A percentile compares a stretch with the other conserved stretches of the same genome.
phyloP scores from a whole-genome alignment of 495 filamentous ascomycete species.

The Aspergillus incahuasiensis region DNA sequence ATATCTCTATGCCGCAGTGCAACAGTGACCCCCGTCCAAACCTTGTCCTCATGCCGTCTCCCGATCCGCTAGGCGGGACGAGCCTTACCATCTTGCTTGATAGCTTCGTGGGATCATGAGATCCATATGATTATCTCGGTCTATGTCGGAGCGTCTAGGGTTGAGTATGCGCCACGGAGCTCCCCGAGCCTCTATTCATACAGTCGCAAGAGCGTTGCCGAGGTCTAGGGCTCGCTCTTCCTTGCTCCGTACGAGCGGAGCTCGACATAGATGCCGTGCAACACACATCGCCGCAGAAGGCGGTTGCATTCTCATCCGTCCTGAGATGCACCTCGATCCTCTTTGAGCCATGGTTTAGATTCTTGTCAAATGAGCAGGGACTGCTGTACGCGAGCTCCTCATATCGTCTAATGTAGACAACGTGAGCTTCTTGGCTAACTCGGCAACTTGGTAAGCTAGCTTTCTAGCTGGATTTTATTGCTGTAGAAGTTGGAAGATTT shows the following conservation, averaged over 20 bases:
- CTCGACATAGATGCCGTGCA: not conserved
- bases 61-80: not conserved
- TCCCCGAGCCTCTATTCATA: not conserved
- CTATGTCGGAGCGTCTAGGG: not conserved
- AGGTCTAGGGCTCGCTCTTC: not conserved
- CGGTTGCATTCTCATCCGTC: not conserved
- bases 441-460: too few relatives aligned
- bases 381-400: not conserved
- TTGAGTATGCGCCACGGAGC: not conserved
- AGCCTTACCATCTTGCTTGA: not conserved
- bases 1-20: not conserved
- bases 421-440: too few relatives aligned
- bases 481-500: too few relatives aligned
- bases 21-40: not conserved
- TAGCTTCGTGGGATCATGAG: not conserved
- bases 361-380: not conserved
- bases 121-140: not conserved
- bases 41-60: conserved; percentile 2
- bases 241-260: not conserved
- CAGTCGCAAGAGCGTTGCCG: not conserved
- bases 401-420: too few relatives aligned
- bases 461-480: too few relatives aligned
- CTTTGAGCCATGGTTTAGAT: not conserved
- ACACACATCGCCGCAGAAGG: not conserved
- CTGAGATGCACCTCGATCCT: not conserved